phyloP scores from a whole-genome alignment of 2,329 filamentous ascomycete genomes.

The Alternaria sp. region DNA sequence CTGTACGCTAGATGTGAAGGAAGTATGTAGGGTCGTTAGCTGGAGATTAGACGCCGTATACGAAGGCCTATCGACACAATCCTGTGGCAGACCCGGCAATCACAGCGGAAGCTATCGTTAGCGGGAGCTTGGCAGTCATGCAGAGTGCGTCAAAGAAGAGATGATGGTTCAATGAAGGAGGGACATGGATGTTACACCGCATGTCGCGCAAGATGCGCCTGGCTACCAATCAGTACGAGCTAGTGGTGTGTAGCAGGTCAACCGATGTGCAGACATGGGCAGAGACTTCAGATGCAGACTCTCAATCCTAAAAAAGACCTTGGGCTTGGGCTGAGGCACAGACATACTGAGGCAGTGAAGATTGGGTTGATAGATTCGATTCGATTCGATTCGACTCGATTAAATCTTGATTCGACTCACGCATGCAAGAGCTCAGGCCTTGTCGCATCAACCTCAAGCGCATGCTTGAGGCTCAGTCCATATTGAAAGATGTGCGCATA shows the following conservation, averaged over 20 bases:
- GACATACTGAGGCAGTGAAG: background rate
- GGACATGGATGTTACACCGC: background rate
- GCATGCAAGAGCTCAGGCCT: background rate
- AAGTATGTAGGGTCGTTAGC: background rate
- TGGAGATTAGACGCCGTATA: background rate
- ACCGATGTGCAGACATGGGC: conserved; percentile 1
- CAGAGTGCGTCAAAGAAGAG: conserved; percentile 3
- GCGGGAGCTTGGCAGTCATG: background rate
- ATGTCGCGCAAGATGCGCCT: background rate
- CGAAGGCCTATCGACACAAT: background rate
- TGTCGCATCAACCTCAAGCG: background rate
- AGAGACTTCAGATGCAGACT: background rate
- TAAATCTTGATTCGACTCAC: background rate
- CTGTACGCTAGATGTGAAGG: background rate
- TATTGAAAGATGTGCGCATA: background rate
- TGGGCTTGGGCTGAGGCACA: conserved; percentile 1
- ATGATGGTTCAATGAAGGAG: background rate
- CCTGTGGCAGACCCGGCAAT: background rate
- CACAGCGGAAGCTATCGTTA: conserved; percentile 5
- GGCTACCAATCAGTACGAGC: background rate
- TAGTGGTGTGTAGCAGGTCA: conserved; percentile 1
- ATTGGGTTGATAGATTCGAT: background rate
- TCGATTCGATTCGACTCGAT: background rate
- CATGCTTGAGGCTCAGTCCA: background rate
- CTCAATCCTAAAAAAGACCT: background rate